These are phyloP conservation scores for Daldinia eschscholtzii DNA, from an alignment of 2,329 filamentous ascomycete genomes.

Conservation along the genomic window DNA sequence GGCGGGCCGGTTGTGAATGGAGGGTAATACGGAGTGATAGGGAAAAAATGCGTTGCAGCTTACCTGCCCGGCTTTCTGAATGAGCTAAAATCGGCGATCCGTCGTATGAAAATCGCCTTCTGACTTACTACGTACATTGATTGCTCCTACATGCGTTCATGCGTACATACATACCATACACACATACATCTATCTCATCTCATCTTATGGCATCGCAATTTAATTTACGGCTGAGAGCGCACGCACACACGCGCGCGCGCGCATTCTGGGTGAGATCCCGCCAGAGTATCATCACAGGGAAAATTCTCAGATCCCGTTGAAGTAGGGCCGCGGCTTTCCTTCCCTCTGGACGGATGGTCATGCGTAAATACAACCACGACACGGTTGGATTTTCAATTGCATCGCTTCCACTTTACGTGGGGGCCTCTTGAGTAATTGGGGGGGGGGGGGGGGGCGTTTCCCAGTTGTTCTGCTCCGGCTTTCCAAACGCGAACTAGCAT, in stretches of 20 bases:
- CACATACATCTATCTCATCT: slow-evolving; percentile 14
- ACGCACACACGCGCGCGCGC: slow-evolving; percentile 4
- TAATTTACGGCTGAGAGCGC: slow-evolving; percentile 14
- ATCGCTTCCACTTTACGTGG: slow-evolving; percentile 33
- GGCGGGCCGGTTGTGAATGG: slow-evolving; percentile 12
- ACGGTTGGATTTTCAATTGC: slow-evolving; percentile 34
- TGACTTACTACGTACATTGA: slow-evolving; percentile 4
- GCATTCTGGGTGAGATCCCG: slow-evolving; percentile 15
- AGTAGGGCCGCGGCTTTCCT: slow-evolving; percentile 32
- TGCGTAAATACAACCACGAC: slow-evolving; percentile 25
- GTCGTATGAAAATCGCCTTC: background rate
- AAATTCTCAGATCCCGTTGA: slow-evolving; percentile 25
- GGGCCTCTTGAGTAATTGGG: slow-evolving; percentile 5
- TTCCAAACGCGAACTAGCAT: slow-evolving; percentile 34
- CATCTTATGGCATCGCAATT: slow-evolving; percentile 13
- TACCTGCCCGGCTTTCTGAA: slow-evolving; percentile 27
- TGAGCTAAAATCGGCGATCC: slow-evolving; percentile 33
- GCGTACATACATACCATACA: slow-evolving; percentile 9
- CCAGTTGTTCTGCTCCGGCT: slow-evolving; percentile 29
- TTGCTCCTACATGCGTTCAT: background rate
- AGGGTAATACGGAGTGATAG: slow-evolving; percentile 1
- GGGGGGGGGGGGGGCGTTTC: background rate
- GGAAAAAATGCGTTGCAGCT: background rate
- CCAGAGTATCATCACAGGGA: slow-evolving; percentile 12
- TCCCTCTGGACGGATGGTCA: slow-evolving; percentile 30